Base-by-base conservation (phyloP, 2,329 filamentous ascomycete species). In the Apiospora malaysiana region DNA sequence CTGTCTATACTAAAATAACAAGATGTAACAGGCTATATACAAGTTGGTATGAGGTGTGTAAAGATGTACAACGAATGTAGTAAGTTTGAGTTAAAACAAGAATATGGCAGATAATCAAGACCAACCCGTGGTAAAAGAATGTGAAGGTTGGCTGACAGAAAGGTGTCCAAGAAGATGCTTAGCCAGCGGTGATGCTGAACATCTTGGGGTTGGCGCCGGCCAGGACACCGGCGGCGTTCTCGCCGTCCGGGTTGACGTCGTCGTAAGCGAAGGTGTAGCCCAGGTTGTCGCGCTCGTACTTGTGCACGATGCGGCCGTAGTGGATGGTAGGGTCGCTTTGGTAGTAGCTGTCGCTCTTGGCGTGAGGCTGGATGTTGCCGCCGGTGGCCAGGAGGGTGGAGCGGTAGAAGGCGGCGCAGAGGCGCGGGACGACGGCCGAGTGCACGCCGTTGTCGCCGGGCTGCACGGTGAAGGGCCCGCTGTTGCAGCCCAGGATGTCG, bases 211-310 rank as follows among this genome's bases (percentile, higher is more conserved):
- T 82, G 0, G 81, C 78, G 37, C 83, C 85, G 69, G 86, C 82
- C 47, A 89, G 81, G 42, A 85, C 85, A 2, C 87, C 87, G 4
- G 84, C 84, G 69, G 87, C 86, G 76, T 91, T 88, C 73, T 84
- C 81, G 40, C 85, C 88, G 71, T 84, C 82, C 0, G 89, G 86
- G 70, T 88, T 87, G 23, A 93, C 90, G 77, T 93, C 91, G 75
- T 93, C 91, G 74, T 92, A 93, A 0, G 91, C 85, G 76, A 92
- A 93, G 0, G 89, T 87, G 76, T 93, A 93, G 0, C 91, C 91
- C 63, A 83, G 81, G 0, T 86, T 85, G 77, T 92, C 89, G 5
- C 85, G 76, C 80, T 91, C 89, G 68, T 88, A 84, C 47, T 84
- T 79, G 78, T 92, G 91, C 2, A 92, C 84, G 49, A 92, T 82